These are phyloP conservation scores for Ascochyta rabiei DNA, from an alignment of 2,329 filamentous ascomycete genomes.

Conservation along the genomic window DNA sequence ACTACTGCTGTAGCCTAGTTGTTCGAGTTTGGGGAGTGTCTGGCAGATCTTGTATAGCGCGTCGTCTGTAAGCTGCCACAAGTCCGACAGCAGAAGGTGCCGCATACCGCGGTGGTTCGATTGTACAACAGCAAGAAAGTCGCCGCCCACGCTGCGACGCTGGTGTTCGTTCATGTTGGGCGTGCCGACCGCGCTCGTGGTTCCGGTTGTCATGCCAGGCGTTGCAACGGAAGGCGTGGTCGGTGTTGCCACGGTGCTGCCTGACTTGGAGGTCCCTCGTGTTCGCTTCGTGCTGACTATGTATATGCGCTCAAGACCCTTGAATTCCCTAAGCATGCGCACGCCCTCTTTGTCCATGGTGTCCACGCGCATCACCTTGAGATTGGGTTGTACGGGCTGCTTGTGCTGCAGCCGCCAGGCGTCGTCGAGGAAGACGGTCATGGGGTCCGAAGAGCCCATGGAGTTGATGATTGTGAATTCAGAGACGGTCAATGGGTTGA, in stretches of 20 bases:
- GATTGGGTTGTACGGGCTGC: conserved; percentile 36
- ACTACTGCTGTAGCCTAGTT: conserved; percentile 62
- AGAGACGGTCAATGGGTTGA: conserved; percentile 51
- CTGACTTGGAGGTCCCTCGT: conserved; percentile 28
- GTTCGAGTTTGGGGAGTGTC: conserved; percentile 63
- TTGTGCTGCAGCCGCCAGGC: conserved; percentile 54
- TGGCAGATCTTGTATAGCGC: conserved; percentile 60
- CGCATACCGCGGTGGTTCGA: conserved; percentile 58
- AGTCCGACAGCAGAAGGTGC: conserved; percentile 62
- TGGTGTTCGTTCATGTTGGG: conserved; percentile 34
- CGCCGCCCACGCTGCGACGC: conserved; percentile 47
- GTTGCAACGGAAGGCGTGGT: conserved; percentile 36
- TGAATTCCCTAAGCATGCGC: conserved; percentile 51
- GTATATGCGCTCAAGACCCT: conserved; percentile 58
- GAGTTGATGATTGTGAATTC: conserved; percentile 62
- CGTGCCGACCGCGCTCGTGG: conserved; percentile 25
- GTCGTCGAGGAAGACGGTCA: conserved; percentile 61
- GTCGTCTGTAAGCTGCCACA: conserved; percentile 59
- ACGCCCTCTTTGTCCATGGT: conserved; percentile 53
- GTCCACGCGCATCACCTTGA: conserved; percentile 59
- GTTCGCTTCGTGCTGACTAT: conserved; percentile 52
- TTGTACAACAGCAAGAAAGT: conserved; percentile 60
- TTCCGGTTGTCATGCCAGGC: conserved; percentile 25
- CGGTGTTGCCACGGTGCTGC: conserved; percentile 37
- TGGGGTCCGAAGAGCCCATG: conserved; percentile 54